Conservation (phyloP, 139 green algal genomes). For the Chlorella sp. region DNA sequence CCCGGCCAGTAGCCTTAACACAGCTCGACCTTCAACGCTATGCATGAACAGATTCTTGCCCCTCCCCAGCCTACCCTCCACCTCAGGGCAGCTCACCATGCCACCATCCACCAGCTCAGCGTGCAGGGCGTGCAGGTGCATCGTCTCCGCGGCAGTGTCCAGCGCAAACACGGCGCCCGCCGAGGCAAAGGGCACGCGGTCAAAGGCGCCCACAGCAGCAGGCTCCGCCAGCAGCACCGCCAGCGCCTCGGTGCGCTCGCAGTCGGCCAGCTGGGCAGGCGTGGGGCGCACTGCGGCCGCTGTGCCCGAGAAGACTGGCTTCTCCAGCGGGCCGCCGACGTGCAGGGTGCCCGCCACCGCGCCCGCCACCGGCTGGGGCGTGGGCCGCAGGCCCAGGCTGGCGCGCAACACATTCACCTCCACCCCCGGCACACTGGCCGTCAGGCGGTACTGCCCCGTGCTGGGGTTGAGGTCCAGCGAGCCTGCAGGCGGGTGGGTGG, state of each 20-base stretch:
- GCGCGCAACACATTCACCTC: slow-evolving; percentile 91
- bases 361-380: slow-evolving; percentile 79
- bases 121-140: slow-evolving; percentile 71
- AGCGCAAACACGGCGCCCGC: slow-evolving; percentile 85
- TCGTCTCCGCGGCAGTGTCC: slow-evolving; percentile 78
- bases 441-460: slow-evolving; percentile 86
- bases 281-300: slow-evolving; percentile 36
- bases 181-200: slow-evolving; percentile 57
- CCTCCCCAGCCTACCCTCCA: background rate
- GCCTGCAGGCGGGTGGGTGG: slow-evolving; percentile 60
- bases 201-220: slow-evolving; percentile 84
- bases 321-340: slow-evolving; percentile 88
- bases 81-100: slow-evolving; percentile 42
- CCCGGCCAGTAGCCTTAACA: no score
- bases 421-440: slow-evolving; percentile 67
- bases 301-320: slow-evolving; percentile 81
- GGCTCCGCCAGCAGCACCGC: slow-evolving; percentile 43
- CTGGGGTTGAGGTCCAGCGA: slow-evolving; percentile 92
- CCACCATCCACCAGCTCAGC: slow-evolving; percentile 82
- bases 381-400: slow-evolving; percentile 81
- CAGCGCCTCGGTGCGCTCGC: slow-evolving; percentile 52
- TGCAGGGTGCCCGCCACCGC: slow-evolving; percentile 86
- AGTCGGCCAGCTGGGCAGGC: slow-evolving; percentile 19
- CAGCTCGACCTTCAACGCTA: no score
- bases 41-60: no score